These are phyloP conservation scores for Carex littledalei DNA, from an alignment of 176 grass and related monocot species.

Conservation along the genomic window DNA sequence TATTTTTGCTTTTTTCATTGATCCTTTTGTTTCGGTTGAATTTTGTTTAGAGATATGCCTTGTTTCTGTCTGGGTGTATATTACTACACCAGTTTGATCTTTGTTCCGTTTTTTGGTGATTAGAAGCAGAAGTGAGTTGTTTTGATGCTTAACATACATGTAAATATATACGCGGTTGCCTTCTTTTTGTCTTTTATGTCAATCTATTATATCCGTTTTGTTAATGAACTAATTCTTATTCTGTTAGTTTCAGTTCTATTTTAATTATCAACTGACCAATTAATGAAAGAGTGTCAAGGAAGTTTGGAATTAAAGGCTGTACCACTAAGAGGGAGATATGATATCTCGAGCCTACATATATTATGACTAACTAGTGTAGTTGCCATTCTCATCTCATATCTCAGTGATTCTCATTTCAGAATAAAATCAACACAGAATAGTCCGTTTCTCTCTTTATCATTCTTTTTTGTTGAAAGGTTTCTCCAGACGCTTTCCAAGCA, in stretches of 20 bases:
- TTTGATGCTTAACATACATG: constrained; percentile 11
- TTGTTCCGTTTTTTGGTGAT: background rate
- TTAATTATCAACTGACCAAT: background rate
- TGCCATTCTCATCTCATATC: background rate
- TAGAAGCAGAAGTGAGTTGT: background rate
- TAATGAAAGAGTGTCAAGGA: background rate
- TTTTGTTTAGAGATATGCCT: background rate
- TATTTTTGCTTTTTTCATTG: background rate
- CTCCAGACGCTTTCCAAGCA: background rate
- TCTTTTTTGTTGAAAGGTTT: background rate
- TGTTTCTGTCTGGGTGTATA: background rate
- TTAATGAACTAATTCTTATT: background rate
- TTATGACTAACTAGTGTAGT: background rate
- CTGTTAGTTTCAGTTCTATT: background rate
- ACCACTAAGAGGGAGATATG: background rate
- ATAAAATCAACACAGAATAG: background rate
- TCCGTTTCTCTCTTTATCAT: background rate
- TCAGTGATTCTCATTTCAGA: background rate
- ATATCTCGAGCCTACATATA: background rate
- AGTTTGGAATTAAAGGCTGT: constrained; percentile 5
- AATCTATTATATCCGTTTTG: background rate
- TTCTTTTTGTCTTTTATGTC: background rate
- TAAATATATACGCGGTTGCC: constrained; percentile 4
- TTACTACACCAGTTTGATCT: background rate
- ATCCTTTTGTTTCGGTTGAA: background rate